Percentiles rank a stretch among this genome's conserved stretches.
These are phyloP conservation scores for Salvia rosmarinus DNA, from an alignment of 257 asterid species.

Conservation along the genomic window DNA sequence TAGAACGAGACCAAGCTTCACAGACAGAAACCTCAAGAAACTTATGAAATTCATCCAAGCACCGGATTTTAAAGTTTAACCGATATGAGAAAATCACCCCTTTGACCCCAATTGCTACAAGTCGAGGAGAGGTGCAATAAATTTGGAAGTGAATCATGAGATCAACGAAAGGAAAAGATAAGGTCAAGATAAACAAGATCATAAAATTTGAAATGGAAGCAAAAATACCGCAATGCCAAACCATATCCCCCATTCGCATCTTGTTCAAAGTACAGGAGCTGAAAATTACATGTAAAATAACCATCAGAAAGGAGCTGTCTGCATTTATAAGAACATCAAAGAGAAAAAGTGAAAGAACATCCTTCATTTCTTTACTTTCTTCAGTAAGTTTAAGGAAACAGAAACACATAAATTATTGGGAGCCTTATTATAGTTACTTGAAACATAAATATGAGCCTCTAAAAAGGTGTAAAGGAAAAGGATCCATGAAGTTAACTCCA, in stretches of 20 bases:
- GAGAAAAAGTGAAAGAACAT: constrained; percentile 8
- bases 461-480: constrained; percentile 5
- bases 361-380: background rate
- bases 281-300: constrained; percentile 35
- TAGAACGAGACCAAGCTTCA: background rate
- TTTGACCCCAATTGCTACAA: background rate
- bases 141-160: background rate
- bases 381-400: background rate
- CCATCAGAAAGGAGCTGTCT: constrained; percentile 33
- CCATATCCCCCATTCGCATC: constrained; percentile 95
- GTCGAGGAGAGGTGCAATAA: background rate
- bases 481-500: constrained; percentile 14
- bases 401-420: background rate
- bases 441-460: constrained; percentile 15
- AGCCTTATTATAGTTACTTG: background rate
- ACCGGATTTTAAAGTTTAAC: background rate
- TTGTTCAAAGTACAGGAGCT: constrained; percentile 87
- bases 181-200: background rate
- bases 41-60: constrained; percentile 11
- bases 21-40: constrained; percentile 1
- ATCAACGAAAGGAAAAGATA: background rate
- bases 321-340: constrained; percentile 21
- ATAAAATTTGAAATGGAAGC: constrained; percentile 19
- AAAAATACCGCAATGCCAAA: constrained; percentile 86
- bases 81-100: background rate